Evolutionary conservation across 306 rosid genomes (phyloP), one percentile per base, ranked within the genome.

Genomic region (Coriaria nepalensis): DNA sequence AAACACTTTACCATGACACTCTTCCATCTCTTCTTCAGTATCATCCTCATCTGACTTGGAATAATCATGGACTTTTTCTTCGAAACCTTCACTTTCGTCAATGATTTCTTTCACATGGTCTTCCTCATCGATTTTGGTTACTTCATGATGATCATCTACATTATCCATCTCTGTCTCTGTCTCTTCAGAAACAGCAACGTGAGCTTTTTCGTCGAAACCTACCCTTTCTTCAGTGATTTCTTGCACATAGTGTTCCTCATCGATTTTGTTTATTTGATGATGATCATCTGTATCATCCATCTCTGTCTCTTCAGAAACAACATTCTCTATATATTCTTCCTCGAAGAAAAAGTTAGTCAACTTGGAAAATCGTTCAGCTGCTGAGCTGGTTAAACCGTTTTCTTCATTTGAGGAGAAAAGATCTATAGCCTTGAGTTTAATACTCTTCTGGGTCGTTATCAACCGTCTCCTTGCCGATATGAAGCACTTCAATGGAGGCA

Each of bases 401-500:
- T 43, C 79, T 67, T 73, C 11, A 43, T 55, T 40, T 47, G 59
- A 5, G 39, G 57, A 13, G 82, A 20, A 20, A 20, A 20, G 75
- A 59, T 75, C 77, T 6, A 57, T 15, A 49, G 72, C 72, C 70
- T 67, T 76, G 37, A 62, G 37, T 62, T 68, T 77, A 55, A 64
- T 14, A 20, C 55, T 68, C 76, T 78, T 76, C 75, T 71, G 87
- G 6, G 50, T 70, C 79, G 75, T 79, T 83, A 85, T 53, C 2
- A 71, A 47, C 6, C 78, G 85, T 37, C 95, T 75, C 57, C 78
- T 79, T 1, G 85, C 67, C 0, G 94, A 73, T 70, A 90, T 38
- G 78, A 90, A 85, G 61, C 70, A 55, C 85, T 85, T 90, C 68
- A 90, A 61, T 9, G 96, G 79, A 29, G 87, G 82, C 78, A 77